These are phyloP conservation scores for Globisporangium mamillatum DNA, from an alignment of 352 stramenopile genomes.

Conservation along the genomic window DNA sequence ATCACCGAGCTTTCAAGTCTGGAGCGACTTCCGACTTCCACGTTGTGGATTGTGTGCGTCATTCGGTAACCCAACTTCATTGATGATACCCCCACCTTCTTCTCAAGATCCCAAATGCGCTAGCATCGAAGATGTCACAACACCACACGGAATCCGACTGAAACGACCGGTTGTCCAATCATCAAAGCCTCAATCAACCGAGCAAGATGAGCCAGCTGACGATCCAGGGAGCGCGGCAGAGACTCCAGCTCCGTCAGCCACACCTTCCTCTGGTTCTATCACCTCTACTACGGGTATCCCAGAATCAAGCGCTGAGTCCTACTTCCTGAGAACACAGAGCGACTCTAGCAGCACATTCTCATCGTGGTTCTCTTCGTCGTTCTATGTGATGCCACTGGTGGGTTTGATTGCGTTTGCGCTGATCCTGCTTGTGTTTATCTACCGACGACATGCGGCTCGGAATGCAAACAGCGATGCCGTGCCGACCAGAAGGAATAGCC, in stretches of 20 bases:
- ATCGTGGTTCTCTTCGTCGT: slow-evolving; percentile 9
- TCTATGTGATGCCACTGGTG: slow-evolving; percentile 19
- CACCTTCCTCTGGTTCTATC: not conserved
- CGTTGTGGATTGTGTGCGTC: slow-evolving; percentile 49
- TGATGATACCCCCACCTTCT: not conserved
- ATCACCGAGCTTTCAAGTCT: slow-evolving; percentile 27
- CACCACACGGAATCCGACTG: slow-evolving; percentile 13
- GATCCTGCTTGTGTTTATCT: slow-evolving; percentile 10
- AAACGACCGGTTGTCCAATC: slow-evolving; percentile 2
- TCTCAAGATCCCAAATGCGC: slow-evolving; percentile 24
- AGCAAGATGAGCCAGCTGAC: not conserved
- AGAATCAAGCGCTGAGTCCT: not conserved
- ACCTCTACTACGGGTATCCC: not conserved
- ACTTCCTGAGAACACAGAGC: slow-evolving; percentile 1
- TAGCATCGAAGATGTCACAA: slow-evolving; percentile 32
- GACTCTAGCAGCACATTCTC: not conserved
- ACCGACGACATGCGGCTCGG: slow-evolving; percentile 6
- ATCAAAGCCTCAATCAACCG: not conserved
- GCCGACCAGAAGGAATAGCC: slow-evolving; percentile 3
- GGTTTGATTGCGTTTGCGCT: slow-evolving; percentile 11
- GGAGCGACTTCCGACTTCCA: slow-evolving; percentile 39
- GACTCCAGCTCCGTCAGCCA: not conserved
- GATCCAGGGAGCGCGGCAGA: not conserved
- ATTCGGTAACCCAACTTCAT: slow-evolving; percentile 28
- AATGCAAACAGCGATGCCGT: not conserved